A percentile compares a stretch with the other conserved stretches of the same genome.
These are phyloP conservation scores for Dendrobium huoshanense DNA, from an alignment of 106 monocot genomes.

Conservation along the genomic window DNA sequence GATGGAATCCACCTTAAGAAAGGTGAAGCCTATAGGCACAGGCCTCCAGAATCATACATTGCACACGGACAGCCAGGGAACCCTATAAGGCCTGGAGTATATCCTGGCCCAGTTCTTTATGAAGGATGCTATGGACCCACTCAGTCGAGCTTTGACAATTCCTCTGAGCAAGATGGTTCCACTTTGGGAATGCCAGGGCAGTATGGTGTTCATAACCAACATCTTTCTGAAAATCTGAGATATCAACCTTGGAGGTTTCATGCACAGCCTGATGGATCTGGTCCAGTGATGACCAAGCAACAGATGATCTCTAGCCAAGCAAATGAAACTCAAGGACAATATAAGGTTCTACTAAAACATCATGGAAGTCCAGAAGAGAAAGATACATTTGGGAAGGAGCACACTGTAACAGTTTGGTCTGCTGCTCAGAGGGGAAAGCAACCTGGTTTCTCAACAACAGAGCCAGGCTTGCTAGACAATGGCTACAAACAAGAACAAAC, in stretches of 20 bases:
- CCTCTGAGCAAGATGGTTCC: slow-evolving; percentile 21
- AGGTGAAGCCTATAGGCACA: slow-evolving; percentile 39
- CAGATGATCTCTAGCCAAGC: slow-evolving; percentile 19
- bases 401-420: slow-evolving; percentile 1
- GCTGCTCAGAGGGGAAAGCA: slow-evolving; percentile 7
- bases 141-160: slow-evolving; percentile 24
- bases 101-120: slow-evolving; percentile 41
- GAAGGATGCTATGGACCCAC: slow-evolving; percentile 54
- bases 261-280: slow-evolving; percentile 17
- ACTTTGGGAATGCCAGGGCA: slow-evolving; percentile 22
- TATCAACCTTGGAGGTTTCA: slow-evolving; percentile 22
- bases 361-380: slow-evolving; percentile 29
- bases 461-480: background rate
- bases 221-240: slow-evolving; percentile 20
- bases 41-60: slow-evolving; percentile 43
- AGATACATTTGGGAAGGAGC: slow-evolving; percentile 3
- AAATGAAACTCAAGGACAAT: slow-evolving; percentile 33
- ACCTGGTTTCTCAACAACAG: background rate
- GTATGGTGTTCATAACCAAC: slow-evolving; percentile 21
- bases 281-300: slow-evolving; percentile 17
- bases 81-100: slow-evolving; percentile 48
- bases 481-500: slow-evolving; percentile 3
- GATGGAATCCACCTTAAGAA: slow-evolving; percentile 37
- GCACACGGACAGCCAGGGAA: slow-evolving; percentile 34
- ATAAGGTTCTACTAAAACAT: slow-evolving; percentile 53